phyloP scores from a whole-genome alignment of 2,329 filamentous ascomycete genomes.

The Neophaeococcomyces aloes region DNA sequence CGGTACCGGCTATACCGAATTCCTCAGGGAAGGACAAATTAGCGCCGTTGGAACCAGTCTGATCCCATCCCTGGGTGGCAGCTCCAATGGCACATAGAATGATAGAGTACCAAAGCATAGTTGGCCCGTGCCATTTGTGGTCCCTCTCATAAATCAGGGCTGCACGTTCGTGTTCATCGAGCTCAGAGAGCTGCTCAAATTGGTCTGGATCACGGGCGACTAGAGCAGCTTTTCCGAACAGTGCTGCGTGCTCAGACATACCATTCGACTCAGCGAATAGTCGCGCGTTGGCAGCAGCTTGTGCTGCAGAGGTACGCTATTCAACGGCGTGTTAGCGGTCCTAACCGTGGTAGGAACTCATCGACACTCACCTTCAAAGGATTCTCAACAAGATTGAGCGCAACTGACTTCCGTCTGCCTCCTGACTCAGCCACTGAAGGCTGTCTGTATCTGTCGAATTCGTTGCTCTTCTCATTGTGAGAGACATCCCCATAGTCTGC shows the following conservation, averaged over 20 bases:
- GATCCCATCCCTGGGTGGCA: constrained; percentile 29
- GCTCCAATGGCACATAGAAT: constrained; percentile 27
- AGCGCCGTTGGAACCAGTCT: constrained; percentile 14
- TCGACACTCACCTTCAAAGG: constrained; percentile 32
- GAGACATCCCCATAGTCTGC: too few species aligned
- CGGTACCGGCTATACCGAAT: constrained; percentile 24
- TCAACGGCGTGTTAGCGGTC: neutral
- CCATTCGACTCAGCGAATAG: constrained; percentile 21
- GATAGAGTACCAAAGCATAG: constrained; percentile 26
- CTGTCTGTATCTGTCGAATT: too few species aligned
- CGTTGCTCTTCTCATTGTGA: too few species aligned
- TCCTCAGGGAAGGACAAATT: constrained; percentile 33
- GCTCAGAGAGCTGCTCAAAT: too few species aligned
- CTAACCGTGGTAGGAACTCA: neutral
- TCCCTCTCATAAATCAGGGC: too few species aligned
- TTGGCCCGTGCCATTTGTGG: constrained; percentile 28
- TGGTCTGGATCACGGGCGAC: too few species aligned
- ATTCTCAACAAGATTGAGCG: constrained; percentile 39
- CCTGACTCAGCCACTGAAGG: neutral
- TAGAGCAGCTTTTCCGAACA: constrained; percentile 25
- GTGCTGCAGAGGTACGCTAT: constrained; percentile 26
- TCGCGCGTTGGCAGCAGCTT: constrained; percentile 28
- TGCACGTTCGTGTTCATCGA: too few species aligned
- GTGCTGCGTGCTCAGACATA: constrained; percentile 6
- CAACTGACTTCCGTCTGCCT: constrained; percentile 31